Percentiles rank a stretch among this genome's conserved stretches.
These are phyloP conservation scores for Penicillium bialowiezense DNA, from an alignment of 495 filamentous ascomycete species.

Conservation along the genomic window DNA sequence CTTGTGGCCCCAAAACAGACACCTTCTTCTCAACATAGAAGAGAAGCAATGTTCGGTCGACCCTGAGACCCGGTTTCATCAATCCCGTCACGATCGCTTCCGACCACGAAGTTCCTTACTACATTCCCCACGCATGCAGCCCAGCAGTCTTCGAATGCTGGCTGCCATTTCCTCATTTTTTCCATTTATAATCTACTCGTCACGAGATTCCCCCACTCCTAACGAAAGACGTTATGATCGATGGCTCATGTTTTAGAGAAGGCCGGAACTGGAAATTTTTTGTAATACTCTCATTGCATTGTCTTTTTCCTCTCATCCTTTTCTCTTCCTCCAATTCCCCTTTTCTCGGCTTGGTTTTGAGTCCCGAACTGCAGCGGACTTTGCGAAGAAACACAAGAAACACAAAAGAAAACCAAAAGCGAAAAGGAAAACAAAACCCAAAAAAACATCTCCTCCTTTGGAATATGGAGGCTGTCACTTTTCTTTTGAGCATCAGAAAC, in stretches of 20 bases:
- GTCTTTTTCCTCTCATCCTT: slow-evolving; percentile 12
- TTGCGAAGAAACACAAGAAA: background rate
- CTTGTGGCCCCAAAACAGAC: slow-evolving; percentile 8
- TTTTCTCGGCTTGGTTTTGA: background rate
- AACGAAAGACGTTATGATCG: slow-evolving; percentile 48
- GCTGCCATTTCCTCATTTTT: slow-evolving; percentile 11
- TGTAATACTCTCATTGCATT: slow-evolving; percentile 30
- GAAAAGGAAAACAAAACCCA: background rate
- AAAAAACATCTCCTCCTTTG: slow-evolving; percentile 5
- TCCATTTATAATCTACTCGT: slow-evolving; percentile 30
- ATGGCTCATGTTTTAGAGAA: slow-evolving; percentile 50
- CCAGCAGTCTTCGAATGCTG: slow-evolving; percentile 2
- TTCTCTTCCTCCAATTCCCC: slow-evolving; percentile 17
- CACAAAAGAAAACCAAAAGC: background rate
- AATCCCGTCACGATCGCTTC: slow-evolving; percentile 22
- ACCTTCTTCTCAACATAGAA: background rate
- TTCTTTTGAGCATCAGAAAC: slow-evolving; percentile 25
- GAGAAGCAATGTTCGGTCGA: slow-evolving; percentile 3
- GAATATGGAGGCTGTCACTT: slow-evolving; percentile 11
- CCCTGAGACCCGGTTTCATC: slow-evolving; percentile 13
- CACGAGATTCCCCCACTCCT: slow-evolving; percentile 27
- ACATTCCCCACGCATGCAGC: slow-evolving; percentile 22
- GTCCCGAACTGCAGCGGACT: background rate
- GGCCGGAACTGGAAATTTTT: slow-evolving; percentile 27
- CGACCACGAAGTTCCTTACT: slow-evolving; percentile 17